Conservation (phyloP, 495 filamentous ascomycete species). For the Corynascus novoguineensis region DNA sequence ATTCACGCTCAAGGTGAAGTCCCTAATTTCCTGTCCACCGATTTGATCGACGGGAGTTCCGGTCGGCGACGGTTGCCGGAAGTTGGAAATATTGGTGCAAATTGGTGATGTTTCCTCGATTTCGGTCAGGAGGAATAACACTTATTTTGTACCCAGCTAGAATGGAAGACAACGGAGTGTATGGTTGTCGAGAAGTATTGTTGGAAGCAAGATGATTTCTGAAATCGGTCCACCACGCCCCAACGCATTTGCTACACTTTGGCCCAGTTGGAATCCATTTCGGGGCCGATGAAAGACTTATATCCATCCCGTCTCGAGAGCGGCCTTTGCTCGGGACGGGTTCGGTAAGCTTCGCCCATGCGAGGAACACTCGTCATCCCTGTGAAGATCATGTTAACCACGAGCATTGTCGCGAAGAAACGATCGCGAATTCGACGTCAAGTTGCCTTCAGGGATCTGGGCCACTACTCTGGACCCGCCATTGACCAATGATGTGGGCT, state of each 20-base stretch:
- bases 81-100: no score
- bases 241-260: not conserved
- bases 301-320: not conserved
- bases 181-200: no score
- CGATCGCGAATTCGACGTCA: not conserved
- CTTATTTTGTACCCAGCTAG: no score
- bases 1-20: no score
- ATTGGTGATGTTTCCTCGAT: no score
- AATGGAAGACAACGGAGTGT: no score
- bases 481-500: constrained; percentile 13
- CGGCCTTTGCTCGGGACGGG: constrained; percentile 10
- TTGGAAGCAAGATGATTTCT: no score
- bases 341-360: constrained; percentile 10
- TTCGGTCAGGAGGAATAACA: no score
- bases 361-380: not conserved
- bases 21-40: not conserved
- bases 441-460: not conserved
- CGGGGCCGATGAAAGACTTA: constrained; percentile 7
- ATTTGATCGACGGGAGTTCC: not conserved
- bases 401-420: constrained; percentile 9
- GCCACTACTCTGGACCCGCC: not conserved
- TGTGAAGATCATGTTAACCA: constrained; percentile 13
- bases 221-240: no score
- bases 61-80: no score
- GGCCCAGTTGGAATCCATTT: no score